Conservation (phyloP, 495 filamentous ascomycete species). For the Cercophora newfieldiana region DNA sequence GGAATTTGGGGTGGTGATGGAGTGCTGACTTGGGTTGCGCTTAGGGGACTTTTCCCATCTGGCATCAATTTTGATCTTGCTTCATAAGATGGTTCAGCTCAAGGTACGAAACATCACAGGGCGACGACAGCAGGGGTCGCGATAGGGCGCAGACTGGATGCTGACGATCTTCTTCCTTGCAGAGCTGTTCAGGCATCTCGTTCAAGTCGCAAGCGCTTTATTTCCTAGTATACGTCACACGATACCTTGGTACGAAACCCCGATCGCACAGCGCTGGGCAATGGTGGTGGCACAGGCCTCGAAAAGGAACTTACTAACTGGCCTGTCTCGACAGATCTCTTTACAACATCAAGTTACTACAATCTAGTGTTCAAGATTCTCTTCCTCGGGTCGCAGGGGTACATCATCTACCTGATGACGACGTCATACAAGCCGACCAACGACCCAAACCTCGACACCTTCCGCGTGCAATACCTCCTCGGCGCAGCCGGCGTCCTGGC, state of each 20-base stretch:
- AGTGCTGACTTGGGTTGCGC: constrained; percentile 19
- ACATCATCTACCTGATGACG: constrained; percentile 96
- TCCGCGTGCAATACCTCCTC: constrained; percentile 91
- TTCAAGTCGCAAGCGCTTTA: constrained; percentile 98
- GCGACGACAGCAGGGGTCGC: neutral
- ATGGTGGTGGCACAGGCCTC: neutral
- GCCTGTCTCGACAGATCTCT: constrained; percentile 77
- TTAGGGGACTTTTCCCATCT: constrained; percentile 93
- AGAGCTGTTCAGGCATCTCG: constrained; percentile 96
- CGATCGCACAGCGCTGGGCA: neutral
- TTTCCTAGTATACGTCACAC: constrained; percentile 85
- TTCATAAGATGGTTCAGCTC: constrained; percentile 92
- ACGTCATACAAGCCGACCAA: constrained; percentile 94
- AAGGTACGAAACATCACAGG: constrained; percentile 56
- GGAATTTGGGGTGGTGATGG: constrained; percentile 1
- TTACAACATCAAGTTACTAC: constrained; percentile 82
- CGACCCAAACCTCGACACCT: constrained; percentile 93
- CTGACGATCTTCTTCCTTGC: constrained; percentile 19
- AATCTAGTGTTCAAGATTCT: constrained; percentile 94
- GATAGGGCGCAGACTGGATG: neutral
- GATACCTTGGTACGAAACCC: constrained; percentile 71
- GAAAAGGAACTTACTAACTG: constrained; percentile 2
- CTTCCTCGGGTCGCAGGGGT: constrained; percentile 85
- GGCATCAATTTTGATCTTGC: constrained; percentile 87
- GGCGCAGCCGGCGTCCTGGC: constrained; percentile 75